These are phyloP conservation scores for Sporisorium iseilematis-ciliati DNA, from an alignment of 1,284 basidiomycete genomes.

Conservation along the genomic window DNA sequence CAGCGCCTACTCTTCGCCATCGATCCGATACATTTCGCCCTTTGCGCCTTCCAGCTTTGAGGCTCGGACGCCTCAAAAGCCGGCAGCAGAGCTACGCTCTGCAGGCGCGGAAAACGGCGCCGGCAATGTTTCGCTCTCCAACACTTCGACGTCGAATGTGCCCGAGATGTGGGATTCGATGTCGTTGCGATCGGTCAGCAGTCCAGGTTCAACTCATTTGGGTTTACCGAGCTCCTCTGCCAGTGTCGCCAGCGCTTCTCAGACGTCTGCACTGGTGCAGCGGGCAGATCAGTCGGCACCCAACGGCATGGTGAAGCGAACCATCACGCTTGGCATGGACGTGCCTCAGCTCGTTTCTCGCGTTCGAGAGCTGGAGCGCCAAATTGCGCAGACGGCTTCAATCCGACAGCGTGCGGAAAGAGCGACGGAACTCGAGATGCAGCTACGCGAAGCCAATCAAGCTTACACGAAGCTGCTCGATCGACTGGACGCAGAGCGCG, in stretches of 20 bases:
- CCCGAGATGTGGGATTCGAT: slow-evolving; percentile 25
- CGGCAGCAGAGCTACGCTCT: slow-evolving; percentile 4
- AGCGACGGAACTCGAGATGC: slow-evolving; percentile 37
- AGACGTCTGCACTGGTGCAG: slow-evolving; percentile 14
- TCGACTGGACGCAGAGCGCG: slow-evolving; percentile 40
- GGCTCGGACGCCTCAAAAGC: slow-evolving; percentile 11
- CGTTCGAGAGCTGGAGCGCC: slow-evolving; percentile 53
- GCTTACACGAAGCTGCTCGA: slow-evolving; percentile 35
- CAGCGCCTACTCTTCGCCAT: slow-evolving; percentile 35
- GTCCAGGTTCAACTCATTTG: slow-evolving; percentile 32
- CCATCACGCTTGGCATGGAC: slow-evolving; percentile 62
- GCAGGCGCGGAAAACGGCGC: slow-evolving; percentile 6
- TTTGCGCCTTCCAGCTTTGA: slow-evolving; percentile 26
- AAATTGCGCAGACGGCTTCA: slow-evolving; percentile 36
- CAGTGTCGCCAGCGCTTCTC: slow-evolving; percentile 23
- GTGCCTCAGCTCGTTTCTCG: slow-evolving; percentile 35
- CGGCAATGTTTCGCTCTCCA: slow-evolving; percentile 11
- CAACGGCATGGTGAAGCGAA: slow-evolving; percentile 43
- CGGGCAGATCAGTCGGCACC: background rate
- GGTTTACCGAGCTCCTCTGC: slow-evolving; percentile 33
- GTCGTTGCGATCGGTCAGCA: slow-evolving; percentile 34
- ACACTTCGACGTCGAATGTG: slow-evolving; percentile 13
- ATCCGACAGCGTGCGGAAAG: slow-evolving; percentile 40
- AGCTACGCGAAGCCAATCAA: slow-evolving; percentile 38
- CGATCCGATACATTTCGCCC: slow-evolving; percentile 46